Evolutionary conservation across 2,329 filamentous ascomycete species (phyloP), one percentile per base, ranked within the genome.

Genomic region (Phaeosphaeriaceae sp.): DNA sequence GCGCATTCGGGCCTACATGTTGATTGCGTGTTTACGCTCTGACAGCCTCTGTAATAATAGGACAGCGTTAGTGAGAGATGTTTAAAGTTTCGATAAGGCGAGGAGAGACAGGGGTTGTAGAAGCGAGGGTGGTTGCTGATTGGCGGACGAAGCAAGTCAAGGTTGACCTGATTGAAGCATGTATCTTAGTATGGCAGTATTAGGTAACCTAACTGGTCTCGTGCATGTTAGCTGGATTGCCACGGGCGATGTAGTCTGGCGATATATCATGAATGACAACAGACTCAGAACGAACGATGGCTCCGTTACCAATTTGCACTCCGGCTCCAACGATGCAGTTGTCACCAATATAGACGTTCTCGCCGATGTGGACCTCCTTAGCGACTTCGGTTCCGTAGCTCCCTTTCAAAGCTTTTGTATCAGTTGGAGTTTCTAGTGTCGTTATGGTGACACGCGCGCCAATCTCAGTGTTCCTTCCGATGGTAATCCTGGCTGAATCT

Each of bases 401-500:
- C 6, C 90, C 92, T 63, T 88, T 85, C 18, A 90, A 82, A 56
- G 83, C 81, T 69, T 88, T 85, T 20, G 87, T 85, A 68, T 95
- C 90, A 12, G 87, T 85, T 35, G 86, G 85, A 40, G 88, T 80
- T 33, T 85, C 88, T 28, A 87, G 85, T 13, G 89, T 92, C 67
- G 91, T 89, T 59, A 97, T 89, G 56, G 86, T 93, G 48, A 97
- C 93, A 60, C 92, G 90, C 0, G 90, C 89, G 2, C 91, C 91
- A 58, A 83, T 74, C 43, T 76, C 83, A 42, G 84, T 86, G 50
- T 89, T 85, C 53, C 90, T 84, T 2, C 92, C 92, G 63, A 97
- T 92, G 38, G 80, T 85, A 52, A 97, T 88, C 56, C 87, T 82
- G 68, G 87, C 89, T n/a, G 92, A 87, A 70, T 99, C 94, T 47